Evolutionary conservation across 768 basidiomycete genomes (phyloP).

Genomic region (Podaxis sp.): DNA sequence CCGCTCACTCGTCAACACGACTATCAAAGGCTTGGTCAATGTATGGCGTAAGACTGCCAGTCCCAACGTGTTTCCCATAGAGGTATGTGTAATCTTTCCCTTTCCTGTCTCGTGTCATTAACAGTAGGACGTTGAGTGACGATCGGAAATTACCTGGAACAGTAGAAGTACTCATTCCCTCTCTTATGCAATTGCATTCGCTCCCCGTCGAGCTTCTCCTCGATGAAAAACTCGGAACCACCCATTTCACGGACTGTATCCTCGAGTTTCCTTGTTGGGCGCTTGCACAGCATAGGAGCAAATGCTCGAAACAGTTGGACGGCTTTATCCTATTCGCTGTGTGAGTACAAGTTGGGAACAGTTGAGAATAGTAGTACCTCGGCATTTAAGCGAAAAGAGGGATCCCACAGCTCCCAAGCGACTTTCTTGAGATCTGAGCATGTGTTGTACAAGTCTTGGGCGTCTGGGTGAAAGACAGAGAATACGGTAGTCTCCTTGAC

Average conservation of each 20-base stretch:
- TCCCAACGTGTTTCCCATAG: constrained; percentile 82
- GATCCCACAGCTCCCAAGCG: constrained; percentile 85
- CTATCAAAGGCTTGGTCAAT: constrained; percentile 77
- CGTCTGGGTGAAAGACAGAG: constrained; percentile 90
- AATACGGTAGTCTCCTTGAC: constrained; percentile 95
- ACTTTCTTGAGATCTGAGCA: constrained; percentile 96
- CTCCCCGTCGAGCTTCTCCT: constrained; percentile 98
- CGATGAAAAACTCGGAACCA: constrained; percentile 78
- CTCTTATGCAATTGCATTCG: constrained; percentile 94
- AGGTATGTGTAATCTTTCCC: constrained; percentile 90
- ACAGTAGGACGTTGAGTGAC: neutral
- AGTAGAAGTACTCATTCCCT: constrained; percentile 90
- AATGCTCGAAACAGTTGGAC: constrained; percentile 85
- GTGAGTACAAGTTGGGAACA: neutral
- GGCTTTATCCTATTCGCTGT: constrained; percentile 64
- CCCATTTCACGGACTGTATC: constrained; percentile 86
- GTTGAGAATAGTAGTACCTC: constrained; percentile 38
- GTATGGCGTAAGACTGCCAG: constrained; percentile 85
- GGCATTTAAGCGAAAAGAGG: constrained; percentile 59
- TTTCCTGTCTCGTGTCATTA: constrained; percentile 50
- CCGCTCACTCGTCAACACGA: constrained; percentile 76
- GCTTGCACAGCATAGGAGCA: constrained; percentile 93
- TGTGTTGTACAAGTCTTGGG: constrained; percentile 91
- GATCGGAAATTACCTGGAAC: constrained; percentile 63
- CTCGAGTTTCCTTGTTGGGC: constrained; percentile 78